Percentiles rank a stretch among this genome's conserved stretches.
These are phyloP conservation scores for Vitis hybrid DNA, from an alignment of 177 flowering plant species.

Conservation along the genomic window DNA sequence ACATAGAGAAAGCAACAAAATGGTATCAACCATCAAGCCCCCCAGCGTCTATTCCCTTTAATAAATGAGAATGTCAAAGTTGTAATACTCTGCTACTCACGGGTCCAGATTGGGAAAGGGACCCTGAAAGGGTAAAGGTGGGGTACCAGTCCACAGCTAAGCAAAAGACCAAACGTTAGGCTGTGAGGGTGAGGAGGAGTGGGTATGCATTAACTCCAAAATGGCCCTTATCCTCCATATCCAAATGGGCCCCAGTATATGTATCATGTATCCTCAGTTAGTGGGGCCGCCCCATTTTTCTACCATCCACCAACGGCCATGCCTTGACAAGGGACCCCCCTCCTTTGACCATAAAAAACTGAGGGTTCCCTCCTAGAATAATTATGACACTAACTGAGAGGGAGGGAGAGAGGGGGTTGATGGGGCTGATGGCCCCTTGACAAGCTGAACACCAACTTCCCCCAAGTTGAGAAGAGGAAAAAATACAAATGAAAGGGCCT, in stretches of 20 bases:
- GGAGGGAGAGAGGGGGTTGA: too few relatives aligned
- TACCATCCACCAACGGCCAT: slow-evolving; percentile 9
- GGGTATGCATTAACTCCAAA: slow-evolving; percentile 16
- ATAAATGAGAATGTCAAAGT: not conserved
- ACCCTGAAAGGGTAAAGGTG: not conserved
- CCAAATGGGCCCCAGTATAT: slow-evolving; percentile 18
- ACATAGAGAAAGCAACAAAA: not conserved
- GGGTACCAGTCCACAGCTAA: slow-evolving; percentile 10
- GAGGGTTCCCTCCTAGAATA: too few relatives aligned
- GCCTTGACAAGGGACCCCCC: slow-evolving; percentile 10
- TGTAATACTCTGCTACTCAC: not conserved
- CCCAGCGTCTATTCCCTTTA: too few relatives aligned
- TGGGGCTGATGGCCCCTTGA: not conserved
- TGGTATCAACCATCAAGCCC: too few relatives aligned
- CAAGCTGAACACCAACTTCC: not conserved
- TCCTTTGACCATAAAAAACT: slow-evolving; percentile 7
- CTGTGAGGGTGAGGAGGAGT: not conserved
- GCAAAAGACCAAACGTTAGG: not conserved
- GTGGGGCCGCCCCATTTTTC: slow-evolving; percentile 7
- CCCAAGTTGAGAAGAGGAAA: not conserved
- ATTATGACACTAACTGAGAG: too few relatives aligned
- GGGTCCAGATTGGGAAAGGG: not conserved
- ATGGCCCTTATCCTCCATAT: slow-evolving; percentile 26
- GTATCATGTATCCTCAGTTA: slow-evolving; percentile 6
- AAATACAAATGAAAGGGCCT: not conserved